A percentile compares a stretch with the other conserved stretches of the same genome.
phyloP scores from a whole-genome alignment of 2,329 filamentous ascomycete genomes.

The Nemania serpens region DNA sequence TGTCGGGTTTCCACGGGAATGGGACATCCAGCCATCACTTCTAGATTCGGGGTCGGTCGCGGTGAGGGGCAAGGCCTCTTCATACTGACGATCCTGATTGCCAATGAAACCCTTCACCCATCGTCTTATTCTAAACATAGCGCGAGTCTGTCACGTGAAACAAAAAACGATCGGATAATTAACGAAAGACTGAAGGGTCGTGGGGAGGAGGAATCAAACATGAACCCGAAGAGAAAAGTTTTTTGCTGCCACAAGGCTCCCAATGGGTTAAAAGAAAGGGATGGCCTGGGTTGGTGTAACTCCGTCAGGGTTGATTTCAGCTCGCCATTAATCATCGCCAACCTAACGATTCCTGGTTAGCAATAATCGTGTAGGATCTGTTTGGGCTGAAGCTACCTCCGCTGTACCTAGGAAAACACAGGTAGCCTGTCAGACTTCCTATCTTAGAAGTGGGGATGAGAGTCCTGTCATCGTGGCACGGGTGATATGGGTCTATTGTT shows the following conservation, averaged over 20 bases:
- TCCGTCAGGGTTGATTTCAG: slow-evolving; percentile 13
- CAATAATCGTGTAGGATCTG: slow-evolving; percentile 10
- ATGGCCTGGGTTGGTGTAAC: slow-evolving; percentile 10
- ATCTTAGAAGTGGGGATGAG: slow-evolving; percentile 14
- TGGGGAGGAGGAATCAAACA: slow-evolving; percentile 1
- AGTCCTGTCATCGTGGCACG: slow-evolving; percentile 2
- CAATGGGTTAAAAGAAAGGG: slow-evolving; percentile 12
- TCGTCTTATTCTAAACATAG: slow-evolving; percentile 23
- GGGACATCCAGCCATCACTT: slow-evolving; percentile 14
- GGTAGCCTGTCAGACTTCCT: background rate
- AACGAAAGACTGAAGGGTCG: slow-evolving; percentile 21
- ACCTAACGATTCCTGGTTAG: slow-evolving; percentile 16
- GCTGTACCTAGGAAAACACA: background rate
- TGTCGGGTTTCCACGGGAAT: slow-evolving; percentile 7
- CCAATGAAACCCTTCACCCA: slow-evolving; percentile 18
- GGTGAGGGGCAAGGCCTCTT: slow-evolving; percentile 21
- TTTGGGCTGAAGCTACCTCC: background rate
- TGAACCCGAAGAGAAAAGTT: slow-evolving; percentile 14
- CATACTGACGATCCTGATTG: slow-evolving; percentile 17
- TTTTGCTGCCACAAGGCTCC: slow-evolving; percentile 1
- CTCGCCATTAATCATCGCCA: slow-evolving; percentile 9
- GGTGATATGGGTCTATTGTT: slow-evolving; percentile 9
- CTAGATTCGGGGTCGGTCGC: slow-evolving; percentile 4
- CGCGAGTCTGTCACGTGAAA: slow-evolving; percentile 4
- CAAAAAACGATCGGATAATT: slow-evolving; percentile 4